phyloP scores from a whole-genome alignment of 257 asterid species.

The Ehretia macrophylla region DNA sequence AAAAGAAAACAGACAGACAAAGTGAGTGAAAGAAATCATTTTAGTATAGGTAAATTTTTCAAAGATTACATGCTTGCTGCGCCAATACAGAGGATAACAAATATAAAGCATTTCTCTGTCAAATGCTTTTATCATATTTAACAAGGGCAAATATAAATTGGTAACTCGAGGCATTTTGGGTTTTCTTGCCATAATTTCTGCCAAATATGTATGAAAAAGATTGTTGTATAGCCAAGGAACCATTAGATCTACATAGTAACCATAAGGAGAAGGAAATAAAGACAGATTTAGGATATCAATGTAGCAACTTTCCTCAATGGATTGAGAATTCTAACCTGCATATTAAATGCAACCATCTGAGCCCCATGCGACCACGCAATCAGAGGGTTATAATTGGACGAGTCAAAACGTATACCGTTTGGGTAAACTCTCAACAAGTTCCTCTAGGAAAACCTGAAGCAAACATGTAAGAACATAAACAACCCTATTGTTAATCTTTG shows the following conservation, averaged over 20 bases:
- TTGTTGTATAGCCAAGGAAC: background rate
- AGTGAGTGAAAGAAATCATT: too few species aligned
- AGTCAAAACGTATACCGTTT: constrained; percentile 76
- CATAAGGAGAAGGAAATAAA: background rate
- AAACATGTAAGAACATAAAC: constrained; percentile 10
- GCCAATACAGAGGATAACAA: too few species aligned
- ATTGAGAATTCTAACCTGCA: constrained; percentile 61
- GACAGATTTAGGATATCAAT: background rate
- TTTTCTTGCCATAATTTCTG: too few species aligned
- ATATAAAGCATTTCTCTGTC: too few species aligned
- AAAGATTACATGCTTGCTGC: too few species aligned
- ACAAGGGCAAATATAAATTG: too few species aligned
- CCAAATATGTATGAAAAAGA: background rate
- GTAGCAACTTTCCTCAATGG: background rate
- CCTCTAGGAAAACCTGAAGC: constrained; percentile 67
- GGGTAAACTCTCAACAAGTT: constrained; percentile 83
- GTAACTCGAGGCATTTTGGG: too few species aligned
- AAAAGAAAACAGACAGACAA: too few species aligned
- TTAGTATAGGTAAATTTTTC: too few species aligned
- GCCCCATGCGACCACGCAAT: constrained; percentile 95
- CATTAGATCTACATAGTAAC: background rate
- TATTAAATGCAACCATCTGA: constrained; percentile 94
- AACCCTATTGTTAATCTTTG: background rate
- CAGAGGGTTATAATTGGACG: constrained; percentile 94
- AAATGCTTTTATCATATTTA: too few species aligned